These are phyloP conservation scores for Zygoascus hellenicus DNA, from an alignment of 1,139 yeast genomes.

Conservation along the genomic window DNA sequence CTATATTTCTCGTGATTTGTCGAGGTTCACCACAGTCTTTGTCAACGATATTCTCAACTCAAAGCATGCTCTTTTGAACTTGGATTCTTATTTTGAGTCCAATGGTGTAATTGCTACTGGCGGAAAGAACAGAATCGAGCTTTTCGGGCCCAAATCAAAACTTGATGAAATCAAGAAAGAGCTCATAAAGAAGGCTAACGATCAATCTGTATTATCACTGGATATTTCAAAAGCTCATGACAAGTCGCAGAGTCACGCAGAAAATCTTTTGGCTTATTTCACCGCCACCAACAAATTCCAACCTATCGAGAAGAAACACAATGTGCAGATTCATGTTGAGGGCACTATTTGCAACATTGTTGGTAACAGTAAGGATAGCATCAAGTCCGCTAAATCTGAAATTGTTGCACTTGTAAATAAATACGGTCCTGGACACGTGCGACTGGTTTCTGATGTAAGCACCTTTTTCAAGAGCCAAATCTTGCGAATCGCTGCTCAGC, in stretches of 20 bases:
- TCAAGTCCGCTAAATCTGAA: constrained; percentile 55
- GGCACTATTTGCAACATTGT: constrained; percentile 42
- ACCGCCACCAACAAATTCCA: constrained; percentile 43
- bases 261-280: constrained; percentile 64
- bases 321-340: constrained; percentile 45
- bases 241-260: constrained; percentile 69
- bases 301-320: constrained; percentile 37
- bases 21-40: constrained; percentile 36
- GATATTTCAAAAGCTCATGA: constrained; percentile 87
- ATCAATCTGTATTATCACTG: constrained; percentile 57
- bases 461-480: constrained; percentile 55
- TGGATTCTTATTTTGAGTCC: constrained; percentile 43
- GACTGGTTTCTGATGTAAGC: constrained; percentile 60
- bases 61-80: constrained; percentile 45
- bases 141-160: constrained; percentile 60
- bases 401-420: constrained; percentile 69
- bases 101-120: constrained; percentile 56
- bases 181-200: constrained; percentile 48
- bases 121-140: constrained; percentile 36
- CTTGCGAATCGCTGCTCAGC: constrained; percentile 39
- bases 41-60: constrained; percentile 44
- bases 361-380: constrained; percentile 40
- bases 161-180: constrained; percentile 55
- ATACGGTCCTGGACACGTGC: constrained; percentile 61
- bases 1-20: constrained; percentile 8